Base-by-base conservation (phyloP, 2,329 filamentous ascomycete species). In the Beauveria sp. region DNA sequence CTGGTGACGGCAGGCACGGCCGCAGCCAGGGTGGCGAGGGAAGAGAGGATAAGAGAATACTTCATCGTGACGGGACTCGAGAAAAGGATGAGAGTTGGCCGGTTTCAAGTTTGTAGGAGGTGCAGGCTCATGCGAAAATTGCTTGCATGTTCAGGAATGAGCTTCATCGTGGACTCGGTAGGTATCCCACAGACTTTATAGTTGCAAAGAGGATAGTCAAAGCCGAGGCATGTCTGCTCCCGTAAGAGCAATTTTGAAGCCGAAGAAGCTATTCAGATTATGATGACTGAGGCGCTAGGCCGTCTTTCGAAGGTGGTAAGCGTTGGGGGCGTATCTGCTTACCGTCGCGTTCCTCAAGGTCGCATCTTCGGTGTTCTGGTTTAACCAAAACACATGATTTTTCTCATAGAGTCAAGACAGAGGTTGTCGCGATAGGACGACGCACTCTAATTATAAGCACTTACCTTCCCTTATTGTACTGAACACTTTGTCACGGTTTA, bases 301-400 rank as follows among this genome's bases (percentile, higher is more conserved):
- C 28, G 12, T 24, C 55, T 57, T 57, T 34, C 55, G 55, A 47
- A 57, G 55, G 55, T 57, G 55, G 55, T 57, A 48, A n/a, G 18
- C 28, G 1, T 18, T 14, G 30, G 34, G 5, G 26, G 7, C 7
- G 54, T 26, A 44, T 16, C 7, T 44, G 40, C 53, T 53, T 53
- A 53, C 40, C 24, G 16, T 20, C 22, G 10, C 3, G 18, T 46
- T 4, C 51, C 14, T 18, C 26, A 3, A 18, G 12, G 34, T 41
- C 20, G 50, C 51, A 53, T 40, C 14, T 6, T 40, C 7, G 22
- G 22, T 26, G 2, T 26, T 40, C 2, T 26, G 9, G 7, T 14
- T 53, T 26, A 7, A 48, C 26, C 26, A 24, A 24, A 48, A 20
- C 22, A 40, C 20, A 57, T 37, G 34, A 14, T 37, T 37, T 37